Evolutionary conservation across 2,329 filamentous ascomycete genomes (phyloP), one percentile per base, ranked within the genome.

Genomic region (Fusarium robinianum): DNA sequence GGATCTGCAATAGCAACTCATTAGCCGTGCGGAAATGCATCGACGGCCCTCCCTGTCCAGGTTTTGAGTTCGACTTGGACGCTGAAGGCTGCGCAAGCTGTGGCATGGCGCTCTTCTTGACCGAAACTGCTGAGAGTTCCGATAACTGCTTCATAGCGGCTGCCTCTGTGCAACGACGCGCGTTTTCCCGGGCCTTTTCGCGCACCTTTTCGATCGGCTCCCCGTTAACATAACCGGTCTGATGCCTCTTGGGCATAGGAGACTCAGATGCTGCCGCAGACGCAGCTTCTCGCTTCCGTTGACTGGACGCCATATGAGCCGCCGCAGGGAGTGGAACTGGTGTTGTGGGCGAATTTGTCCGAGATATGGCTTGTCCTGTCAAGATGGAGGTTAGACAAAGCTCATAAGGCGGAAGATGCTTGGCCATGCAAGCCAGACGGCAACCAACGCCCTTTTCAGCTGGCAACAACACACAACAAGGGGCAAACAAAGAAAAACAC

Each of bases 91-190:
- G n/a, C n/a, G n/a, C n/a, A n/a, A n/a, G n/a, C n/a, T n/a, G n/a
- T n/a, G 14, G 8, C 51, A 52, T 49, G 11, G 25, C 44, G 12
- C 33, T 42, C 27, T 40, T 49, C 25, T 41, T 50, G 34, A 33
- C 12, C 4, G 41, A 18, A 10, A 35, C 36, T 2, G 31, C 34
- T 5, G 15, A 49, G 11, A 52, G 16, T 14, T 47, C 41, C 14
- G 41, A 12, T 17, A 60, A 23, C 8, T 36, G 42, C 25, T 37
- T 52, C 7, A 38, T 18, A 1, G 53, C 44, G 16, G 39, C 50
- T 16, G 50, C 54, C 31, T 65, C 55, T 17, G 58, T 53, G 40
- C 55, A 55, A 29, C 51, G 55, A 15, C 35, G 53, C 8, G 54
- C 47, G 15, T 41, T 17, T 10, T 25, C 43, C 11, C 49, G 46